A percentile compares a stretch with the other conserved stretches of the same genome.
These are phyloP conservation scores for Komagataea norvegica DNA, from an alignment of 1,139 yeast genomes.

Conservation along the genomic window DNA sequence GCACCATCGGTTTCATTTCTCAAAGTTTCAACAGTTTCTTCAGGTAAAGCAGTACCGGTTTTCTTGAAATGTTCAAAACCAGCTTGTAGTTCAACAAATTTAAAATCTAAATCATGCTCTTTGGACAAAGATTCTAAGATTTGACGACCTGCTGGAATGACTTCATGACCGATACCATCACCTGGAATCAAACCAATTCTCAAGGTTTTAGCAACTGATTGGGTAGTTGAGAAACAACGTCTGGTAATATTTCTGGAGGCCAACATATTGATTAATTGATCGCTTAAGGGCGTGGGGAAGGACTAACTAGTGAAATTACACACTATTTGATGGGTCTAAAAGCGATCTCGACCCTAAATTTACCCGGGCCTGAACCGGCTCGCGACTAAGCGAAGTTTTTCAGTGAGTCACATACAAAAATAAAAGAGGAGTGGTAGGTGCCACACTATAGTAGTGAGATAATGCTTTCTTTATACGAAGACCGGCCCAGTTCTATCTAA, in stretches of 20 bases:
- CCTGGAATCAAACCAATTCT: constrained; percentile 76
- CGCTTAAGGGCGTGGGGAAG: too few relatives aligned
- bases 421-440: too few relatives aligned
- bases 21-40: constrained; percentile 78
- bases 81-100: constrained; percentile 84
- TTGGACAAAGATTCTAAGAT: constrained; percentile 78
- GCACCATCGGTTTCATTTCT: constrained; percentile 92
- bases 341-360: too few relatives aligned
- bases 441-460: too few relatives aligned
- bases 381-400: too few relatives aligned
- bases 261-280: constrained; percentile 1
- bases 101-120: constrained; percentile 70
- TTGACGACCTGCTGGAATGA: constrained; percentile 89
- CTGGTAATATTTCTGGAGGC: constrained; percentile 6
- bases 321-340: too few relatives aligned
- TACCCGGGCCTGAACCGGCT: too few relatives aligned
- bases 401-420: too few relatives aligned
- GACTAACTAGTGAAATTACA: too few relatives aligned
- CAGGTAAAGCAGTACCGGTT: constrained; percentile 94
- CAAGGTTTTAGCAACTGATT: constrained; percentile 11
- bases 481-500: too few relatives aligned
- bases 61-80: constrained; percentile 90
- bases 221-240: constrained; percentile 11
- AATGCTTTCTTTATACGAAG: too few relatives aligned
- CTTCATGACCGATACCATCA: constrained; percentile 97